These are phyloP conservation scores for Myxozyma vanderwaltii DNA, from an alignment of 805 yeast genomes.

Conservation along the genomic window DNA sequence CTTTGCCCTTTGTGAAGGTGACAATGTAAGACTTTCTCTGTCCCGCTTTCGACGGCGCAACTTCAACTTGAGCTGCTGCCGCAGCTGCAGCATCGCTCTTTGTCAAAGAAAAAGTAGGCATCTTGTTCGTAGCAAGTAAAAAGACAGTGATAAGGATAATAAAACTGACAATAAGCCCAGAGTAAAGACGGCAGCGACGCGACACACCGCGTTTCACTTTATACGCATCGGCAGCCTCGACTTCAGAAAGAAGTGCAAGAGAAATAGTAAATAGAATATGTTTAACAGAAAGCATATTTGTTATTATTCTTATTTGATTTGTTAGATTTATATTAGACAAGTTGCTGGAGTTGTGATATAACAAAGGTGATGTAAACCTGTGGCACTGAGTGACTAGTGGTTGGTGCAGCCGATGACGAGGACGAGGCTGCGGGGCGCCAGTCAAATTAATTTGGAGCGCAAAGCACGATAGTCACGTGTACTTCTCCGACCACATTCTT, in stretches of 20 bases:
- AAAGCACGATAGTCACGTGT: neutral
- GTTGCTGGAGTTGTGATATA: neutral
- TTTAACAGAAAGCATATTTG: too few species aligned
- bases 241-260: neutral
- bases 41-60: neutral
- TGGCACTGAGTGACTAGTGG: too few species aligned
- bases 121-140: slow-evolving; percentile 4
- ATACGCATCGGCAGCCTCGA: slow-evolving; percentile 15
- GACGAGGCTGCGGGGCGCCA: neutral
- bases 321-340: too few species aligned
- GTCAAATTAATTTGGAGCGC: neutral
- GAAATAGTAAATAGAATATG: neutral
- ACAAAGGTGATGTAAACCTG: too few species aligned
- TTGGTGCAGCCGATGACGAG: neutral
- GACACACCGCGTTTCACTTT: neutral
- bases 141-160: slow-evolving; percentile 6
- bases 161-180: slow-evolving; percentile 4
- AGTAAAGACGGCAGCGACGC: slow-evolving; percentile 4
- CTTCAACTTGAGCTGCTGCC: slow-evolving; percentile 3
- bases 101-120: slow-evolving; percentile 12
- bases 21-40: slow-evolving; percentile 26
- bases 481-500: neutral
- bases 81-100: slow-evolving; percentile 15
- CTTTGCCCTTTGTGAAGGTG: slow-evolving; percentile 25
- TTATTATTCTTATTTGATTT: too few species aligned